Percentiles rank a stretch among this genome's conserved stretches.
These are phyloP conservation scores for Maudiozyma pseudohumilis DNA, from an alignment of 805 yeast genomes.

Conservation along the genomic window DNA sequence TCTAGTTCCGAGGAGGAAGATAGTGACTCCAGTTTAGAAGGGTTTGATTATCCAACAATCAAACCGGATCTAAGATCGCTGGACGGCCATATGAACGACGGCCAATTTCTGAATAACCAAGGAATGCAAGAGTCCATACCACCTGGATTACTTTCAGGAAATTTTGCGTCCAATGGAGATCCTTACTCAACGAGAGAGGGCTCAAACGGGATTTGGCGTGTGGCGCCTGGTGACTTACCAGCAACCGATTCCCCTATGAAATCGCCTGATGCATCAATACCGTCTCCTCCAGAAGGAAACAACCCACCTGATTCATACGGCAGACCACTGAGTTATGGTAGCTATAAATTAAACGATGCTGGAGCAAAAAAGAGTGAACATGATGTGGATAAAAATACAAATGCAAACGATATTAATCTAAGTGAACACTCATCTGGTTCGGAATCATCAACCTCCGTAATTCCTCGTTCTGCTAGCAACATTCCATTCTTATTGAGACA, in stretches of 20 bases:
- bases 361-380: background rate
- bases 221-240: constrained; percentile 13
- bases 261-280: constrained; percentile 8
- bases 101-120: constrained; percentile 12
- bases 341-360: background rate
- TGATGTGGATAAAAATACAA: background rate
- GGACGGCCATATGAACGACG: constrained; percentile 14
- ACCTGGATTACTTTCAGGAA: constrained; percentile 7
- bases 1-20: constrained; percentile 28
- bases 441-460: background rate
- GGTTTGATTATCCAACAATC: constrained; percentile 15
- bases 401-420: background rate
- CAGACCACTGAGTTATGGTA: background rate
- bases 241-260: constrained; percentile 17
- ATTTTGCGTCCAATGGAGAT: constrained; percentile 7
- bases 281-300: constrained; percentile 2
- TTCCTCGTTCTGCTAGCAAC: constrained; percentile 38
- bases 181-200: constrained; percentile 11
- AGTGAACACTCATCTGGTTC: background rate
- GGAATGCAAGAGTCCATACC: constrained; percentile 12
- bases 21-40: constrained; percentile 22
- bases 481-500: constrained; percentile 59
- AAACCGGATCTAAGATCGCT: constrained; percentile 12
- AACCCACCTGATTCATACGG: constrained; percentile 1
- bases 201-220: constrained; percentile 21